Percentiles rank a stretch among this genome's conserved stretches.
Evolutionary conservation across 2,329 filamentous ascomycete species (phyloP).

Genomic region (Xylariaceae sp.): DNA sequence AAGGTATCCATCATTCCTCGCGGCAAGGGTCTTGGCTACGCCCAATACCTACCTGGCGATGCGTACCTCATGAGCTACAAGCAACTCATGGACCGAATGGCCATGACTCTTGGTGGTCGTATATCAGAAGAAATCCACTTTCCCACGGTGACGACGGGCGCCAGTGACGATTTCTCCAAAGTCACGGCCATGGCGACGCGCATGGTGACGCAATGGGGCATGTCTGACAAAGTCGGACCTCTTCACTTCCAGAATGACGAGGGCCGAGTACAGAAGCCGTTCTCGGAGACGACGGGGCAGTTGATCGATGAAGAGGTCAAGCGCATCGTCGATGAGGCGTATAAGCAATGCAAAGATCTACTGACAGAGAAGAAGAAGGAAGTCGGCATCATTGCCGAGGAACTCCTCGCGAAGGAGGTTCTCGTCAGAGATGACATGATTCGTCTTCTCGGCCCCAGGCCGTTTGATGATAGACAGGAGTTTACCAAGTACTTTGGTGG

Average conservation of each 20-base stretch:
- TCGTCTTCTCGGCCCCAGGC: conserved; percentile 77
- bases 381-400: conserved; percentile 86
- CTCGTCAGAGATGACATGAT: conserved; percentile 90
- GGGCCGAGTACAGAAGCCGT: conserved; percentile 86
- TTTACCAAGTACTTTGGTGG: conserved; percentile 92
- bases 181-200: conserved; percentile 92
- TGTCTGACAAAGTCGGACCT: conserved; percentile 91
- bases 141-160: conserved; percentile 90
- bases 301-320: conserved; percentile 90
- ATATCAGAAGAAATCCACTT: conserved; percentile 97
- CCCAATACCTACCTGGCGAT: conserved; percentile 93
- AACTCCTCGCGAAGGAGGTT: conserved; percentile 88
- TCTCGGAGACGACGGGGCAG: conserved; percentile 89
- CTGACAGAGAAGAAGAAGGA: conserved; percentile 83
- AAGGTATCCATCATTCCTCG: conserved; percentile 99
- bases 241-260: conserved; percentile 85
- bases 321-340: conserved; percentile 87
- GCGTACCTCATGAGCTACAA: conserved; percentile 94
- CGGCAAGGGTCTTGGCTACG: conserved; percentile 90
- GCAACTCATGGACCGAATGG: conserved; percentile 99
- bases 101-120: conserved; percentile 95
- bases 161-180: conserved; percentile 97
- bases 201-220: conserved; percentile 99
- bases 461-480: conserved; percentile 81
- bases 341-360: conserved; percentile 83